Evolutionary conservation across 1,284 basidiomycete species (phyloP).

Genomic region (Fomitopsis pinicola): DNA sequence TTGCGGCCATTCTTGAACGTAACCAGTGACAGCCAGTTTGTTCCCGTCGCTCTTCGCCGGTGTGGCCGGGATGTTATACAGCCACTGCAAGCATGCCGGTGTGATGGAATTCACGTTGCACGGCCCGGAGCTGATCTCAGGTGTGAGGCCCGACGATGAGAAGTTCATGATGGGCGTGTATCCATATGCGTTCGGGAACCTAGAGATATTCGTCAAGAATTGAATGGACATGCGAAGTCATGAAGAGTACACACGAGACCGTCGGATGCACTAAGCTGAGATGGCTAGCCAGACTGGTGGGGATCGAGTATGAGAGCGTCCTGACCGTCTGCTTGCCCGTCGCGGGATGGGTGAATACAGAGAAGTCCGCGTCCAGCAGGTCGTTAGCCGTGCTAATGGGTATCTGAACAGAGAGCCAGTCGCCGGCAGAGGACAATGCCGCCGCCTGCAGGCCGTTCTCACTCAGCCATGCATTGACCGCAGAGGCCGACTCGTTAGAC

Average conservation of each 20-base stretch:
- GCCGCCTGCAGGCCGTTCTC: constrained; percentile 30
- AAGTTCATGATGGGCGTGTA: background rate
- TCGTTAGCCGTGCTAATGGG: constrained; percentile 19
- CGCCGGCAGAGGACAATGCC: constrained; percentile 31
- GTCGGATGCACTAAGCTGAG: constrained; percentile 23
- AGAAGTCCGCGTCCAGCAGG: constrained; percentile 30
- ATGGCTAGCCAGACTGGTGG: constrained; percentile 27
- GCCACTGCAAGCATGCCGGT: constrained; percentile 22
- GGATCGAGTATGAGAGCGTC: constrained; percentile 35
- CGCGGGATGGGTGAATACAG: constrained; percentile 29
- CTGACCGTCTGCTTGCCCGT: constrained; percentile 27
- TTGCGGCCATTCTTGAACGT: constrained; percentile 52
- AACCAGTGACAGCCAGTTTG: constrained; percentile 52
- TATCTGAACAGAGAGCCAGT: constrained; percentile 36
- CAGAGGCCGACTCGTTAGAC: constrained; percentile 26
- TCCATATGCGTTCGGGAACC: background rate
- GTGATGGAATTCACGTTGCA: background rate
- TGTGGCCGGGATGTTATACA: constrained; percentile 49
- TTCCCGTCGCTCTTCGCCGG: constrained; percentile 39
- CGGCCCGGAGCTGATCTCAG: background rate
- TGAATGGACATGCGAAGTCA: background rate
- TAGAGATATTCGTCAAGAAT: background rate
- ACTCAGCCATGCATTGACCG: constrained; percentile 35
- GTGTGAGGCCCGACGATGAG: background rate
- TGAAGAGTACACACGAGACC: background rate